These are phyloP conservation scores for Pyrus communis DNA, from an alignment of 306 rosid species.

Conservation along the genomic window DNA sequence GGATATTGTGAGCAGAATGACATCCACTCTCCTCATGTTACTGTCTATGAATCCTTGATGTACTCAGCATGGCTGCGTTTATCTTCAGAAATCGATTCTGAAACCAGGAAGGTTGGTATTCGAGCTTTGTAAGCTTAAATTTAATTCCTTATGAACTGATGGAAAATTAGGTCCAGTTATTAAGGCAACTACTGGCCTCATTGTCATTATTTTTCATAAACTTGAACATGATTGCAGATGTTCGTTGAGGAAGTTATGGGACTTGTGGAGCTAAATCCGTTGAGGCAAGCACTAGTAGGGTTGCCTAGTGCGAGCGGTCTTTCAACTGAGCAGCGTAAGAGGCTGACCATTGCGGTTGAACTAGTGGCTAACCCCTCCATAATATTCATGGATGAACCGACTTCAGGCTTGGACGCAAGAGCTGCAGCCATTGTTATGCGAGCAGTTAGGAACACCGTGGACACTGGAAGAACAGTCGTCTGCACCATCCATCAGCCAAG, in stretches of 20 bases:
- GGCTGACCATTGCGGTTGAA: slow-evolving; percentile 59
- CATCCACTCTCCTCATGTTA: slow-evolving; percentile 60
- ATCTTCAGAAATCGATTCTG: slow-evolving; percentile 36
- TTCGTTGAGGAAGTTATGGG: slow-evolving; percentile 60
- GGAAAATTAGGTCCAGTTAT: not conserved
- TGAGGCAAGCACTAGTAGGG: slow-evolving; percentile 47
- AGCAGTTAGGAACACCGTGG: slow-evolving; percentile 58
- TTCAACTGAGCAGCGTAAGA: slow-evolving; percentile 58
- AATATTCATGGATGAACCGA: slow-evolving; percentile 72
- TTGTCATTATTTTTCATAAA: not conserved
- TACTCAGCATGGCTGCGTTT: slow-evolving; percentile 62
- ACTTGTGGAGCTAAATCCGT: slow-evolving; percentile 49
- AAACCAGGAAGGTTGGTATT: slow-evolving; percentile 44
- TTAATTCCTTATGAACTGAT: not conserved
- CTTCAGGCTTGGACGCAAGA: slow-evolving; percentile 62
- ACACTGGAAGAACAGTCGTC: slow-evolving; percentile 63
- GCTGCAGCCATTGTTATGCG: slow-evolving; percentile 68
- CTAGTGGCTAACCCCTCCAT: slow-evolving; percentile 61
- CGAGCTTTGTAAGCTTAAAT: not conserved
- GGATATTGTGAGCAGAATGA: slow-evolving; percentile 23
- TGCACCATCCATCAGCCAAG: slow-evolving; percentile 71
- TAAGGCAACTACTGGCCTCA: not conserved
- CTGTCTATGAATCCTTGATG: slow-evolving; percentile 50
- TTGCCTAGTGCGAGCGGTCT: slow-evolving; percentile 53
- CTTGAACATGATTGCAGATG: slow-evolving; percentile 30